Base-by-base conservation (phyloP, 345 rosid species). In the Linum trigynum region DNA sequence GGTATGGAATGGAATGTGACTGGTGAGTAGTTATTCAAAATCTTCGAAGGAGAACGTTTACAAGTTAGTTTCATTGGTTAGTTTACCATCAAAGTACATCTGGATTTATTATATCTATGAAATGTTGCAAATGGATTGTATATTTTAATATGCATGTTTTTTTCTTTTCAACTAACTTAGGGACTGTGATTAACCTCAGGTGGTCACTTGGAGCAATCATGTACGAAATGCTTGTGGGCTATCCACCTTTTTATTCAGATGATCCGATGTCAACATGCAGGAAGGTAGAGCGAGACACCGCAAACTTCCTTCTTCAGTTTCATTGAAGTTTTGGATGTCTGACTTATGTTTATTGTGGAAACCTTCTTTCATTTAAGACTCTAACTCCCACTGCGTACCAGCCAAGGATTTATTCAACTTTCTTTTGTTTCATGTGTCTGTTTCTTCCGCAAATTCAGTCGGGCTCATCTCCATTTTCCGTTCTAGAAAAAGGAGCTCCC, bases 1-100 rank as follows among this genome's bases (percentile, higher is more conserved):
- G 98, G 50, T 92, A 92, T 76, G 98, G 78, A 57, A 81, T 92
- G 96, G 99, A 92, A 78, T 92, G 99, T 75, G 98, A 90, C 69
- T 90, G 97, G 97, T 90, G 68, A 78, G 91, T 78, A 55, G 36
- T 75, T 57, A 40, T 73, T 63, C 53, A 41, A 66, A 57, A 37
- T 50, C 51, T 16, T 35, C 42, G 40, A 61, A 23, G 38, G 6
- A 40, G 17, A 40, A 48, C 58, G 6, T 60, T 62, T 45, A 39
- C 32, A 37, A 4, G 7, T 41, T 41, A 8, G 9, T 41, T 41
- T 8, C 45, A 41, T 41, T 41, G 45, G 45, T 41, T 41, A 8
- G 45, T 41, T 41, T 41, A 4, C 45, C 9, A 8, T 4, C 5
- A 41, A 41, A 41, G 9, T 8, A 4, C 45, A 4, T 41, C 45